A percentile compares a stretch with the other conserved stretches of the same genome.
Conservation (phyloP, 805 yeast genomes). For the Ogataea chonburiensis region DNA sequence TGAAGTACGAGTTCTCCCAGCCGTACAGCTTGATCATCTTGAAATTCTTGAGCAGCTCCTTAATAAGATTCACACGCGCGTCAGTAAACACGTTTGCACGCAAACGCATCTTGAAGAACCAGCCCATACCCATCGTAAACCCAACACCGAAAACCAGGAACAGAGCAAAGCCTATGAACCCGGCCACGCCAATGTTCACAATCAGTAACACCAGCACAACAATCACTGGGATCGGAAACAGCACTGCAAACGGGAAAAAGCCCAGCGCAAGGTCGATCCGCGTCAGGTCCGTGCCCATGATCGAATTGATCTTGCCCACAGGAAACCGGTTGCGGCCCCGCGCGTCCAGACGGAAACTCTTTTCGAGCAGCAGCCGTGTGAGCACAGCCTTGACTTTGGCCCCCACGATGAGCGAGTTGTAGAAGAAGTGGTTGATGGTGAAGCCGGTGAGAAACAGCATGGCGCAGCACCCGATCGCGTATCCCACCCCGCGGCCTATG, state of each 20-base stretch:
- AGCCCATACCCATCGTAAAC: conserved; percentile 46
- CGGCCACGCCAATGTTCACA: conserved; percentile 66
- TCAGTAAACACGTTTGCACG: conserved; percentile 67
- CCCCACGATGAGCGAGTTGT: conserved; percentile 59
- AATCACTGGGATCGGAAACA: conserved; percentile 61
- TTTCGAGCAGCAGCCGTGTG: conserved; percentile 64
- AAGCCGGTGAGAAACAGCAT: conserved; percentile 52
- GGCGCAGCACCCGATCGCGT: conserved; percentile 65
- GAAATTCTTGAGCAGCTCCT: conserved; percentile 76
- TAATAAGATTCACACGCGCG: conserved; percentile 67
- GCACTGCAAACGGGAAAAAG: conserved; percentile 61
- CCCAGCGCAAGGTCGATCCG: conserved; percentile 74
- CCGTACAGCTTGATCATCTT: conserved; percentile 83
- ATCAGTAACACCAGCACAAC: conserved; percentile 66
- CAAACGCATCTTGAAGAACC: conserved; percentile 53
- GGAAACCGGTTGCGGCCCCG: conserved; percentile 63
- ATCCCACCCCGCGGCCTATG: conserved; percentile 70
- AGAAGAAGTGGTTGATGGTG: conserved; percentile 61
- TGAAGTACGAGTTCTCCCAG: conserved; percentile 81
- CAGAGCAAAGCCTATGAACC: conserved; percentile 69
- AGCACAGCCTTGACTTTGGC: conserved; percentile 68
- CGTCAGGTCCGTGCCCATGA: conserved; percentile 78
- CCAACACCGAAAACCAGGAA: conserved; percentile 47
- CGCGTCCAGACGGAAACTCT: conserved; percentile 61
- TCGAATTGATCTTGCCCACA: conserved; percentile 68